A percentile compares a stretch with the other conserved stretches of the same genome.
These are phyloP conservation scores for Boletus rex-veris DNA, from an alignment of 768 basidiomycete genomes.

Conservation along the genomic window DNA sequence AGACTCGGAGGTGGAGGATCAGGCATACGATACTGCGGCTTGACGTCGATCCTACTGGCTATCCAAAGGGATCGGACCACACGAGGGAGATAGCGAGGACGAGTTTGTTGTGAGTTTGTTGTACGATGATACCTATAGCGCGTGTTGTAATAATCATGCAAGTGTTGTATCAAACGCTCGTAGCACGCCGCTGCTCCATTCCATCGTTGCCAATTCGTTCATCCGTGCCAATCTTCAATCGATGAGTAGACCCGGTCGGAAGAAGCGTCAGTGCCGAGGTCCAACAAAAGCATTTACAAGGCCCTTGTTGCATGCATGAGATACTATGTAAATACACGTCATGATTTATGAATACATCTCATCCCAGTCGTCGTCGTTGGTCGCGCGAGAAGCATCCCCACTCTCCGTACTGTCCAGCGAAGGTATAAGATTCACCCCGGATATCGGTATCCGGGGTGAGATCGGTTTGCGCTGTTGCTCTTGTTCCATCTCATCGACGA, in stretches of 20 bases:
- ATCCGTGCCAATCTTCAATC: too few species aligned
- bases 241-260: too few species aligned
- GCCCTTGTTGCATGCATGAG: too few species aligned
- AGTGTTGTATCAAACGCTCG: not conserved
- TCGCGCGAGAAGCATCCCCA: conserved; percentile 18
- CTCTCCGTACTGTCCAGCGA: conserved; percentile 8
- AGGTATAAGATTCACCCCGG: conserved; percentile 20
- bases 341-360: conserved; percentile 54
- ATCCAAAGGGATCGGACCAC: conserved; percentile 44
- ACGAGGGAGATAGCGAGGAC: conserved; percentile 20
- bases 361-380: conserved; percentile 56
- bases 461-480: conserved; percentile 5
- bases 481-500: conserved; percentile 54
- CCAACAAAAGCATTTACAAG: too few species aligned
- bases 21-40: conserved; percentile 19
- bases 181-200: not conserved
- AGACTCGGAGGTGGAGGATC: conserved; percentile 5
- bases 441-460: conserved; percentile 20
- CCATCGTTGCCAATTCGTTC: too few species aligned
- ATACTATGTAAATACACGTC: too few species aligned
- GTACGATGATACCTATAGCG: not conserved
- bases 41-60: conserved; percentile 58
- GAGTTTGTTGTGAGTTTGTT: not conserved
- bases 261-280: too few species aligned
- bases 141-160: not conserved